Percentiles rank a stretch among this genome's conserved stretches.
Evolutionary conservation across 2,329 filamentous ascomycete genomes (phyloP).

Genomic region (Scytalidium sp.): DNA sequence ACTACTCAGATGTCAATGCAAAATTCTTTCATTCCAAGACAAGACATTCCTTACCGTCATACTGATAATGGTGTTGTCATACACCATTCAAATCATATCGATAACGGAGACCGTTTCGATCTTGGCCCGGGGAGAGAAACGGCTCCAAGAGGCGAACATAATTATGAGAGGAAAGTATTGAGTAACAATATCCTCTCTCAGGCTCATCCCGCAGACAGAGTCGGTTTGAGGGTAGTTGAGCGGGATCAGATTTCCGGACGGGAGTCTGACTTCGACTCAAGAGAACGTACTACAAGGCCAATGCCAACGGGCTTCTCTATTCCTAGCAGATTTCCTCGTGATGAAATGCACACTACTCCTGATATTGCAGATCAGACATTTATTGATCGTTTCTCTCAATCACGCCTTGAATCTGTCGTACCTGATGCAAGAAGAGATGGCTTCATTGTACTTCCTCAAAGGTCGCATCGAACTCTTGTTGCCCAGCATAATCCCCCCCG

Average conservation of each 20-base stretch:
- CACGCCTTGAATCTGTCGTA: constrained; percentile 17
- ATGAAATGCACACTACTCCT: constrained; percentile 15
- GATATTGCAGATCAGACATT: constrained; percentile 19
- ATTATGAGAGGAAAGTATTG: background rate
- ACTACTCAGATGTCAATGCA: constrained; percentile 12
- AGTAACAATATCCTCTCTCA: constrained; percentile 9
- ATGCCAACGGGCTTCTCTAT: constrained; percentile 16
- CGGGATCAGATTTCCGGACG: constrained; percentile 14
- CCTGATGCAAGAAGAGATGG: constrained; percentile 11
- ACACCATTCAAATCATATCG: background rate
- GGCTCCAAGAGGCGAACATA: background rate
- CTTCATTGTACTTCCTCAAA: constrained; percentile 16
- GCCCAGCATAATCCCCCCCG: constrained; percentile 9
- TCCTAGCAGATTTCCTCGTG: constrained; percentile 18
- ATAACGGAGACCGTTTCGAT: background rate
- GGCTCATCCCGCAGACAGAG: constrained; percentile 6
- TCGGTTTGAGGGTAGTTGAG: constrained; percentile 10
- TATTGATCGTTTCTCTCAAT: constrained; percentile 26
- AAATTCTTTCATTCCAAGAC: constrained; percentile 10
- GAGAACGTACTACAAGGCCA: constrained; percentile 11
- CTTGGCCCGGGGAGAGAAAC: constrained; percentile 7
- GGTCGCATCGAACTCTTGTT: constrained; percentile 13
- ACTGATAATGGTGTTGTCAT: background rate
- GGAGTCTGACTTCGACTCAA: constrained; percentile 11
- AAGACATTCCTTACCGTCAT: background rate